Evolutionary conservation across 495 filamentous ascomycete species (phyloP).

Genomic region (Neurospora sp.): DNA sequence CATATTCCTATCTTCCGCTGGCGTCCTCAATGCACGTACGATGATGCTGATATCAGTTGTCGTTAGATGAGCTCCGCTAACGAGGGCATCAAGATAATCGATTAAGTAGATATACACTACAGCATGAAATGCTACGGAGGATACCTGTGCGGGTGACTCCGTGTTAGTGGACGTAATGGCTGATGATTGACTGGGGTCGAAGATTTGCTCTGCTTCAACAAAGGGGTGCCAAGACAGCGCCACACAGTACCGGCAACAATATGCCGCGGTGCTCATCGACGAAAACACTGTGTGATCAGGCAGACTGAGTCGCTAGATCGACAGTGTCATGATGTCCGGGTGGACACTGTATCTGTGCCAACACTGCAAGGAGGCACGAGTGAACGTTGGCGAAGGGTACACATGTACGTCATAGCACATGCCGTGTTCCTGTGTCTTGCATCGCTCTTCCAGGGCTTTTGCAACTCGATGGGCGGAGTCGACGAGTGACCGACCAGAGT

Average conservation of each 20-base stretch:
- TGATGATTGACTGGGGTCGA: background rate
- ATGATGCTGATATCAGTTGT: background rate
- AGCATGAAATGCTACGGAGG: background rate
- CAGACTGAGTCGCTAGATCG: background rate
- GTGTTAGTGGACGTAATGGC: background rate
- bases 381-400: background rate
- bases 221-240: background rate
- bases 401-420: conserved; percentile 1
- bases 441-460: background rate
- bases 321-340: background rate
- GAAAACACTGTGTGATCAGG: background rate
- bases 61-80: background rate
- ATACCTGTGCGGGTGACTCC: background rate
- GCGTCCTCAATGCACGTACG: background rate
- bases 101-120: background rate
- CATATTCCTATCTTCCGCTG: background rate
- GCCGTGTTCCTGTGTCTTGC: background rate
- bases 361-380: background rate
- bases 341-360: background rate
- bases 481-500: background rate
- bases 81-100: background rate
- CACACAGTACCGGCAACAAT: background rate
- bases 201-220: background rate
- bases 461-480: background rate
- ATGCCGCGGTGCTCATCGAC: background rate